Percentiles rank a stretch among this genome's conserved stretches.
These are phyloP conservation scores for Ophiostoma fasciatum DNA, from an alignment of 2,329 filamentous ascomycete species.

Conservation along the genomic window DNA sequence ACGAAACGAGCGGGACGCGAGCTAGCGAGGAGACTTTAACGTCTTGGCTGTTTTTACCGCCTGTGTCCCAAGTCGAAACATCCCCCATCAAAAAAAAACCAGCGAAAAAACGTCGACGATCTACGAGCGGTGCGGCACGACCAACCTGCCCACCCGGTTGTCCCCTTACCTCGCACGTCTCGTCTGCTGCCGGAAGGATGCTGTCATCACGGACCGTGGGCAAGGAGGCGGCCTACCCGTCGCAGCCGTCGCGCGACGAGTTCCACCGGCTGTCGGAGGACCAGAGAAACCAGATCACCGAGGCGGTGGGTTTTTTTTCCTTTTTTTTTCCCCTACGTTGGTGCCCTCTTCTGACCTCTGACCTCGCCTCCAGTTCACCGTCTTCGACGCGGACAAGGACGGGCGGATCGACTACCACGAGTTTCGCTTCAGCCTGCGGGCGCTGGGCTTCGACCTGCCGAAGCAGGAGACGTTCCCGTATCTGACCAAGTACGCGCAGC, in stretches of 20 bases:
- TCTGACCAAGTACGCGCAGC: conserved; percentile 65
- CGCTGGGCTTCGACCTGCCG: conserved; percentile 81
- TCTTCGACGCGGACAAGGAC: conserved; percentile 96
- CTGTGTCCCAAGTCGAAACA: too few relatives aligned
- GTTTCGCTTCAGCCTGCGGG: conserved; percentile 90
- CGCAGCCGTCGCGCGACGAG: conserved; percentile 20
- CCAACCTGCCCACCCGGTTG: too few relatives aligned
- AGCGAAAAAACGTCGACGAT: too few relatives aligned
- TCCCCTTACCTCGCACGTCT: not conserved
- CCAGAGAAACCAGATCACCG: conserved; percentile 82
- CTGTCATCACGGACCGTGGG: conserved; percentile 12
- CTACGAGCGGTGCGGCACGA: too few relatives aligned
- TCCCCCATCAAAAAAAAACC: too few relatives aligned
- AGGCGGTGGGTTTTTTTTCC: conserved; percentile 51
- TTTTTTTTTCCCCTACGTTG: not conserved
- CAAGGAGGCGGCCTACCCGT: conserved; percentile 15
- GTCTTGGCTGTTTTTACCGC: too few relatives aligned
- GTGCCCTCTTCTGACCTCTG: not conserved
- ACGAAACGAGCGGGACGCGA: too few relatives aligned
- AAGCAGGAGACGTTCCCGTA: conserved; percentile 74
- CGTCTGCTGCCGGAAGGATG: conserved; percentile 3
- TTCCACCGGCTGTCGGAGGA: conserved; percentile 55
- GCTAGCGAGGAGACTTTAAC: too few relatives aligned
- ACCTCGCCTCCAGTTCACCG: conserved; percentile 51
- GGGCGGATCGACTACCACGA: conserved; percentile 93